Evolutionary conservation across 441 rosid species (phyloP), one percentile per base, ranked within the genome.

Genomic region (Omphalea diandra): DNA sequence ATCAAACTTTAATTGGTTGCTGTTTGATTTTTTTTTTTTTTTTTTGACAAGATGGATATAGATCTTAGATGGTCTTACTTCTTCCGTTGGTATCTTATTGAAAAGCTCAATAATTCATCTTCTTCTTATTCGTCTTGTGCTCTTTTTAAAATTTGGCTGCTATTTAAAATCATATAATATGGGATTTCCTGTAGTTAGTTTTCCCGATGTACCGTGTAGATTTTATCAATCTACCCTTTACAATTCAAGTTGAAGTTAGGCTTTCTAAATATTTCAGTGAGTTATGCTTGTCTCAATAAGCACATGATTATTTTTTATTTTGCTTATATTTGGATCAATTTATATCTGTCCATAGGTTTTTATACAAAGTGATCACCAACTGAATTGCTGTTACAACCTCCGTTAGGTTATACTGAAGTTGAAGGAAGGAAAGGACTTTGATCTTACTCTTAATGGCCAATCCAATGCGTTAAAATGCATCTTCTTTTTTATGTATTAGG

Each of bases 1-100:
- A n/a, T n/a, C n/a, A n/a, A n/a, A 70, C 7, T 3, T 32, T 55
- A 29, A 35, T 38, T 60, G 65, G 35, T 64, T 52, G 67, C n/a
- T n/a, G n/a, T 20, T 47, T 24, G 36, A n/a, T 66, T 7, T 18
- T 60, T 4, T 63, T 61, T 58, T 41, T n/a, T n/a, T n/a, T n/a
- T n/a, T n/a, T n/a, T n/a, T n/a, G n/a, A 62, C 20, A 29, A 63
- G 33, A 44, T 40, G 29, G 63, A 41, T 10, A 52, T 56, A 9
- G 69, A 60, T 63, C 63, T 67, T 35, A 17, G n/a, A 10, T 10
- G 31, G 20, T n/a, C 40, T 40, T 61, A 20, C 65, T 53, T 10
- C 32, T 53, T n/a, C 32, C 57, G 26, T 26, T 11, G 1, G 15
- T 26, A 15, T 5, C 32, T 38, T 12, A n/a, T n/a, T n/a, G n/a